Base-by-base conservation (phyloP, 805 yeast species). In the Candida dajiaensis region DNA sequence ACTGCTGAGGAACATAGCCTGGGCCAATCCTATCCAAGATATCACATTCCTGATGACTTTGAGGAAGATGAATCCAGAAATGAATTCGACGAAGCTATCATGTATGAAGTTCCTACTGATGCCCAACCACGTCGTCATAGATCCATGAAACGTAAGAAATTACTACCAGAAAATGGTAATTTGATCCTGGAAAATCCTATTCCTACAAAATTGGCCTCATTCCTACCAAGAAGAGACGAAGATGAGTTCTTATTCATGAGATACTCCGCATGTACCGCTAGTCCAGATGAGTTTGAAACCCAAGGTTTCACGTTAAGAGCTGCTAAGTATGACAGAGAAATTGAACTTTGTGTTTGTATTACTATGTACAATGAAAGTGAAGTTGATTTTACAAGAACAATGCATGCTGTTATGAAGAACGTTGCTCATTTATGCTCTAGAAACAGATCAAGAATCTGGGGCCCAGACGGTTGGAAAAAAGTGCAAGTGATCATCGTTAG, bases 311-410 rank as follows among this genome's bases (percentile, higher is more conserved):
- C 90, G 2, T 69, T 94, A 43, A 77, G 99, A 56, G 85, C 95
- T 9, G 84, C 88, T 7, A 92, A 88, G 52, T 77, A 81, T 62
- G 88, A 86, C 54, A 80, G 99, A 62, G 97, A 89, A 58, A 92
- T 94, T 25, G 98, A 95, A 67, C 70, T 94, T 35, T 89, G 86
- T 40, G 78, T 94, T 43, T 90, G 98, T 67, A 80, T 94, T 54
- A 94, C 99, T 28, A 92, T 94, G 98, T 94, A 92, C 70, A 94
- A 94, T 60, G 99, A 94, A 68, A 95, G 88, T 65, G 97, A 90
- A 64, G 73, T 74, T 45, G 78, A 95, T 3, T 80, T 94, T 63
- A 88, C 97, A 1, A 80, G 98, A 68, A 95, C 99, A 0, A 73
- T 94, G 77, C 96, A 95, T 64, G 87, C 96, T 0, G 92, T 94